Base-by-base conservation (phyloP, 148 eudicot genomes). In the Rhododendron vialii region DNA sequence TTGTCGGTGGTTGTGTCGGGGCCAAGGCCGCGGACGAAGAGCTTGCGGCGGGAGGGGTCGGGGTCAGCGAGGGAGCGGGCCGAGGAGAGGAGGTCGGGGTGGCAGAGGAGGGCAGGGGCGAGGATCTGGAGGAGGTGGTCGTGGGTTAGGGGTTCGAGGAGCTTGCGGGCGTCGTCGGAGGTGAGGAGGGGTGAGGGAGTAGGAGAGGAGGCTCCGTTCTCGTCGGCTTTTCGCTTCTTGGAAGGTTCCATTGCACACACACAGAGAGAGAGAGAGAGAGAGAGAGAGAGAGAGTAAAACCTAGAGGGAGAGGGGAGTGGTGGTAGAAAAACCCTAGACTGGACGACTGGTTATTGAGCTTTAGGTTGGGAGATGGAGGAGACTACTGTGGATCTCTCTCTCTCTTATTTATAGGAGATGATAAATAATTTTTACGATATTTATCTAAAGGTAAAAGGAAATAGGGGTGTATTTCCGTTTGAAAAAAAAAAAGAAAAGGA, bases 191-290 rank as follows among this genome's bases (percentile, higher is more conserved):
- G 74, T 45, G 85, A 75, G 82, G 88, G 81, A 10, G 90, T 45
- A 24, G 87, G 3, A 67, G 74, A 1, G 73, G 80, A 82, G 33
- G 82, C 77, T 77, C 97, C 99, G 86, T 93, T 95, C 79, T 95
- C 98, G 47, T 94, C 99, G 81, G 94, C 83, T 82, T 95, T 96
- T 84, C 98, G 98, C 35, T 95, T 96, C 93, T 96, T 96, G 11
- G 92, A 77, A 30, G 84, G 83, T 83, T 96, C 95, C 95, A 91
- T 91, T 7, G 20, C 2, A 35, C 61, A 12, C 14, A 3, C 8
- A 28, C 20, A 4, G 13, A 13, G 35, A 24, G 22, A 20, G 22
- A 3, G 20, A 28, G 38, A 4, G 13, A 13, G 35, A 24, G 22
- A 13, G 33, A 5, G 43, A 18, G 5, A 35, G 30, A 48, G 51